Percentiles rank a stretch among this genome's conserved stretches.
phyloP scores from a whole-genome alignment of 495 filamentous ascomycete species.

The Aspergillus conjunctus region DNA sequence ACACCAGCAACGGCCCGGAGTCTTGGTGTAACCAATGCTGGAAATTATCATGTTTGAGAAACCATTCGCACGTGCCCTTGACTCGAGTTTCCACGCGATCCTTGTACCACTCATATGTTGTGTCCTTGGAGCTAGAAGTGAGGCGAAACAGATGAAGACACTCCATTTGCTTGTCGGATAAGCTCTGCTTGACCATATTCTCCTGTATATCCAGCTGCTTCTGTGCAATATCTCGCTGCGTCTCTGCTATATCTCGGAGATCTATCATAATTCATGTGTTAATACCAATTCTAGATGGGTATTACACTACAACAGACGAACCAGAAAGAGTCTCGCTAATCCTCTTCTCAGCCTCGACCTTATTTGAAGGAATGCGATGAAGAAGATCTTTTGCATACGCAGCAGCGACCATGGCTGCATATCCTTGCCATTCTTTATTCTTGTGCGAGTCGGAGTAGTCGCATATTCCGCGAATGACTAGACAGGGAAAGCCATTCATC shows the following conservation, averaged over 20 bases:
- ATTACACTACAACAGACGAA: background rate
- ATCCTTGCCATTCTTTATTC: constrained; percentile 4
- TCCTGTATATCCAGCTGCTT: background rate
- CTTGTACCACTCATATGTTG: constrained; percentile 3
- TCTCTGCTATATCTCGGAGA: background rate
- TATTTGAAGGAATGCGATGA: background rate
- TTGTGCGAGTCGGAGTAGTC: constrained; percentile 22
- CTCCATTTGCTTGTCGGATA: background rate
- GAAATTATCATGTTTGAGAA: background rate
- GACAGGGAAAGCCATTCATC: constrained; percentile 16
- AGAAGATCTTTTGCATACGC: constrained; percentile 20
- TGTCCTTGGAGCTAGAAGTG: background rate
- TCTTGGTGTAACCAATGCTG: constrained; percentile 24
- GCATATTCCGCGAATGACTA: constrained; percentile 31
- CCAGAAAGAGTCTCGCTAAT: background rate
- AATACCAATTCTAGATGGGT: background rate
- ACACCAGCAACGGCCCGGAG: constrained; percentile 45
- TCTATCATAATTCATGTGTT: background rate
- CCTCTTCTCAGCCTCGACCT: background rate
- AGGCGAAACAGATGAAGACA: background rate
- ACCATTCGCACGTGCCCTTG: background rate
- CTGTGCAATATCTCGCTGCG: background rate
- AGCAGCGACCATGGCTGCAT: constrained; percentile 28
- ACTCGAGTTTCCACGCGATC: background rate
- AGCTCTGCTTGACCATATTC: background rate